Base-by-base conservation (phyloP, 768 basidiomycete genomes). In the Artomyces pyxidatus region DNA sequence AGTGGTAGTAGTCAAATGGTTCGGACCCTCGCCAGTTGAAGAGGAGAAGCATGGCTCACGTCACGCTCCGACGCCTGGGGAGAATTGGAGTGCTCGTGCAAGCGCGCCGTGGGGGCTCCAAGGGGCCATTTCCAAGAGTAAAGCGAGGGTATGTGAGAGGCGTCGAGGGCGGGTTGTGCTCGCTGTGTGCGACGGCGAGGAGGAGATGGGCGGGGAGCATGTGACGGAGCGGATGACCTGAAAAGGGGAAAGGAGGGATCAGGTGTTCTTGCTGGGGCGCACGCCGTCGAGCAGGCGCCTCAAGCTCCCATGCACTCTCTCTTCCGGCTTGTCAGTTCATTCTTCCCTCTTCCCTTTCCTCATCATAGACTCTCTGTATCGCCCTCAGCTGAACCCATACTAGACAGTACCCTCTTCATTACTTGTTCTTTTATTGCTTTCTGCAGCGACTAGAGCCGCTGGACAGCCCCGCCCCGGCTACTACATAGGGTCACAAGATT, bases 351-450 rank as follows among this genome's bases (percentile, higher is more conserved):
- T 11, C 10, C 45, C 19, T 23, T 9, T 17, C 17, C 45, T 46
- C 35, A 12, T 12, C 42, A 43, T 27, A 43, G 22, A 27, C 42
- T 43, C 42, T 35, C 25, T 22, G 16, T 14, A 23, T 27, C 27
- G 6, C 29, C 23, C 12, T 27, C 42, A 3, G 26, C 40, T 25
- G 6, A 23, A 26, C 42, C 39, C 39, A 7, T 27, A 21, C 45
- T 46, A 16, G n/a, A 12, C 45, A 17, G 6, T 44, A 44, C 21
- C 10, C 42, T 37, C 16, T 41, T 22, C n/a, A n/a, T n/a, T 21
- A 41, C 39, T 41, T 17, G n/a, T 42, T 44, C 23, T 44, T 26
- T 44, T 44, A 44, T 44, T 44, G 42, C 42, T 29, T 44, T 44
- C 27, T 44, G 42, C 42, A 44, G 42, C 42, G 12, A 17, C 22